Conservation (phyloP, 192 early-diverging fungal species). For the Oehlia diaphana region DNA sequence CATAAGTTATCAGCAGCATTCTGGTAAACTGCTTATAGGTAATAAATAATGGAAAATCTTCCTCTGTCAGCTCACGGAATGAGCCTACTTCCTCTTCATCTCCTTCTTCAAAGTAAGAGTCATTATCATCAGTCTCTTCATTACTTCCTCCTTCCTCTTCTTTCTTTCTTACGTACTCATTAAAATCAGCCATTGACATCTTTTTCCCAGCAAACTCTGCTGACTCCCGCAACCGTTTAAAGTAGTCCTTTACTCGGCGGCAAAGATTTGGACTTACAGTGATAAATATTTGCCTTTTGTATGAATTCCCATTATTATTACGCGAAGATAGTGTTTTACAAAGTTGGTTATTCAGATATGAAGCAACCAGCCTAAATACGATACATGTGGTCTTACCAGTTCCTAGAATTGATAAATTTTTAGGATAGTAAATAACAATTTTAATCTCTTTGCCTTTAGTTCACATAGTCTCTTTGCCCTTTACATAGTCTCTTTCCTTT, state of each 20-base stretch:
- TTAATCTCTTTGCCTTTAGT: background rate
- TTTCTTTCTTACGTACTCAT: background rate
- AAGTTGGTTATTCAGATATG: background rate
- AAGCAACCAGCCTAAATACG: slow-evolving; percentile 3
- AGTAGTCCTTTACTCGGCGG: slow-evolving; percentile 7
- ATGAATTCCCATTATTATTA: background rate
- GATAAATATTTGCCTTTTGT: slow-evolving; percentile 27
- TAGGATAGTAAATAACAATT: too few relatives aligned
- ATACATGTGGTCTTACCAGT: slow-evolving; percentile 21
- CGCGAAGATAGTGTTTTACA: background rate
- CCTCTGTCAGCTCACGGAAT: slow-evolving; percentile 15
- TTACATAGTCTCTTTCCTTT: too few relatives aligned
- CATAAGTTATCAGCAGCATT: slow-evolving; percentile 17
- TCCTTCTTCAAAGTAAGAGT: background rate
- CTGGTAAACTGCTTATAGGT: slow-evolving; percentile 12
- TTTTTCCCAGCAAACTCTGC: slow-evolving; percentile 2
- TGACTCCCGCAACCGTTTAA: background rate
- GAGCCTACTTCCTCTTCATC: slow-evolving; percentile 9
- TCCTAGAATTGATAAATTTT: slow-evolving; percentile 5
- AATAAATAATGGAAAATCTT: slow-evolving; percentile 21
- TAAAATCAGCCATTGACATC: slow-evolving; percentile 8
- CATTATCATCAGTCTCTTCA: background rate
- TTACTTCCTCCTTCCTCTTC: background rate
- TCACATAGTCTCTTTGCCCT: too few relatives aligned
- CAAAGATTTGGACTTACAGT: slow-evolving; percentile 2